These are phyloP conservation scores for Ganoderma meredithae DNA, from an alignment of 1,284 basidiomycete genomes.

Conservation along the genomic window DNA sequence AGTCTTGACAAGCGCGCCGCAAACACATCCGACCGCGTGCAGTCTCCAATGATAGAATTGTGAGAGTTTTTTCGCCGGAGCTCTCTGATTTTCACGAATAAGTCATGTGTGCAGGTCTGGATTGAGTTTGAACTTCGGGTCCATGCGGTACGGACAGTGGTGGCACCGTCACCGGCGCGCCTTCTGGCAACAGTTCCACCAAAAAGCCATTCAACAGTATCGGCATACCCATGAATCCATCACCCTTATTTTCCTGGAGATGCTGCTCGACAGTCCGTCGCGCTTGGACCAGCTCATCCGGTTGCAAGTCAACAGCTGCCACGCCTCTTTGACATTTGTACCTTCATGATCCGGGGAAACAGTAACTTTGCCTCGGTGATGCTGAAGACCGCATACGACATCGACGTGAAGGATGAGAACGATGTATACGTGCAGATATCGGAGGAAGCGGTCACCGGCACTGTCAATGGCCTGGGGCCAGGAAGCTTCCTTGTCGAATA, in stretches of 20 bases:
- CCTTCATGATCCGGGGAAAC: neutral
- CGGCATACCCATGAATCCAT: constrained; percentile 8
- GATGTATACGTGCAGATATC: constrained; percentile 16
- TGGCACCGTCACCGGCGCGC: constrained; percentile 17
- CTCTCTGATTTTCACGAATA: too few species aligned
- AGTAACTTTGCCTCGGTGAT: constrained; percentile 17
- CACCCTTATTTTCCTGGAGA: constrained; percentile 15
- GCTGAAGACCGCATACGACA: constrained; percentile 28
- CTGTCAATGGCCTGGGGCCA: neutral
- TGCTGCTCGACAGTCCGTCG: constrained; percentile 13
- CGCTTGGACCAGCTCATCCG: constrained; percentile 11
- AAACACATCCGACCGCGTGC: constrained; percentile 10
- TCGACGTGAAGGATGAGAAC: constrained; percentile 13
- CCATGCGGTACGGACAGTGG: neutral
- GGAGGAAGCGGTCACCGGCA: neutral
- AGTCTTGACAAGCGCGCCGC: constrained; percentile 9
- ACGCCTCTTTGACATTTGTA: neutral
- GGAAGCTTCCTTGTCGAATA: constrained; percentile 27
- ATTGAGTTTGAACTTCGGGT: too few species aligned
- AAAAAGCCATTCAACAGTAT: constrained; percentile 9
- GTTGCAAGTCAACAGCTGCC: neutral
- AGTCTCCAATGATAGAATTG: constrained; percentile 5
- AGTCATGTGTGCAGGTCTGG: too few species aligned
- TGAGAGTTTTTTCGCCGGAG: neutral
- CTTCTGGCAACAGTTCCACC: constrained; percentile 27